Base-by-base conservation (phyloP, 768 basidiomycete species). In the Glaciozyma antarctica region DNA sequence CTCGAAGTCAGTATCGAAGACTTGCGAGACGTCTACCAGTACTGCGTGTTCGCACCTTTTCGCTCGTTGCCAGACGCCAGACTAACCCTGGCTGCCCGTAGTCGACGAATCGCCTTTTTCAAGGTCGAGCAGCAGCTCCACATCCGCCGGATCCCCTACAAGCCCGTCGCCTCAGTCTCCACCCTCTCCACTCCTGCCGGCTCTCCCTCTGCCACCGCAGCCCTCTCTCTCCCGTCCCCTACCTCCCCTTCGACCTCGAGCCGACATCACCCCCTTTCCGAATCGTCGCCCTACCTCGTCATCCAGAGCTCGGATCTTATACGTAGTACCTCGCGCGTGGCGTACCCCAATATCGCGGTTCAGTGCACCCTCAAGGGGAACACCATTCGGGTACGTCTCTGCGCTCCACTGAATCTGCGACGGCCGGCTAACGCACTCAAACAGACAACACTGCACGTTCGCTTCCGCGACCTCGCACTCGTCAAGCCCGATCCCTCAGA, bases 41-140 rank as follows among this genome's bases (percentile, higher is more conserved):
- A 90, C 75, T 92, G 88, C 78, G 88, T 89, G 90, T 90, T 68
- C 71, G 79, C 73, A 8, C 45, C n/a, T 34, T 26, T 12, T 45
- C 22, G 30, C 8, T 41, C 38, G 43, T 30, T 17, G n/a, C 3
- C 4, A 17, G 22, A 13, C 43, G 28, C 19, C 52, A 15, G n/a
- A 41, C 9, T 22, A 10, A 38, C 21, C n/a, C 5, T 6, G 13
- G 5, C 22, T 5, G 15, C 30, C 13, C 16, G 45, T 65, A 93
- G 90, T 73, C 91, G 90, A 16, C 86, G 90, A 22, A 88, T 92
- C 22, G 86, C 90, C n/a, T 88, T 88, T 73, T 86, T 84, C 69
- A 88, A 86, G 72, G 85, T 97, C 61, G 90, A 95, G 76, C 81
- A 83, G 53, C 91, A 94, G 75, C 83, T 95, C 75, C 90, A 54